Evolutionary conservation across 2,329 filamentous ascomycete species (phyloP), one percentile per base, ranked within the genome.

Genomic region (Penicillium brasilianum): DNA sequence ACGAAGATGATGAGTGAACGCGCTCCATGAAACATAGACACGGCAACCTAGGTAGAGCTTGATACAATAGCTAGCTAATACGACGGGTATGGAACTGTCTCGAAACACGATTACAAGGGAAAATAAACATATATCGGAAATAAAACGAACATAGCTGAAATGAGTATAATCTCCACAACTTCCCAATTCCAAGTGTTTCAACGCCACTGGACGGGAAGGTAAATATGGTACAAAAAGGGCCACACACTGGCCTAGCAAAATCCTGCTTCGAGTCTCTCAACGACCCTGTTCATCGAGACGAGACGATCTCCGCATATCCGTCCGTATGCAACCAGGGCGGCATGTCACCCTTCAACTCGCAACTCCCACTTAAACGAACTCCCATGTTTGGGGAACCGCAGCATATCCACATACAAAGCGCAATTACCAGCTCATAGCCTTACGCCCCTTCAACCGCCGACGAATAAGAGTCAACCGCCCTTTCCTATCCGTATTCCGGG

Each of bases 381-480:
- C 25, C 25, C 25, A 3, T 28, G 6, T 3, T 6, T 28, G 25
- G 25, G 25, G n/a, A n/a, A 37, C 3, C 16, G 1, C 37, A 10
- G 4, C 48, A 13, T 18, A 37, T 52, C 11, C 22, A 16, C 20
- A 25, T 14, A 7, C 22, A 54, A 55, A 20, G 22, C 11, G 11
- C 28, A 53, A 28, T 67, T 76, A 86, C 80, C 84, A 85, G 71
- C 82, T 85, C 74, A 85, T 70, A 53, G 72, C 77, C 65, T 74
- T 81, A 73, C 85, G 79, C 25, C 83, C 82, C 79, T 85, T 87
- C 58, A 80, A 71, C 69, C 79, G 76, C 72, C 86, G 78, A 71
- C 85, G 78, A 74, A 80, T 81, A 65, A 89, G 66, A 52, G 83
- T 77, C 72, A 81, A 81, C 69, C 83, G 76, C 25, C 87, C 87